phyloP scores from a whole-genome alignment of 257 asterid genomes.

The Cruciata laevipes region DNA sequence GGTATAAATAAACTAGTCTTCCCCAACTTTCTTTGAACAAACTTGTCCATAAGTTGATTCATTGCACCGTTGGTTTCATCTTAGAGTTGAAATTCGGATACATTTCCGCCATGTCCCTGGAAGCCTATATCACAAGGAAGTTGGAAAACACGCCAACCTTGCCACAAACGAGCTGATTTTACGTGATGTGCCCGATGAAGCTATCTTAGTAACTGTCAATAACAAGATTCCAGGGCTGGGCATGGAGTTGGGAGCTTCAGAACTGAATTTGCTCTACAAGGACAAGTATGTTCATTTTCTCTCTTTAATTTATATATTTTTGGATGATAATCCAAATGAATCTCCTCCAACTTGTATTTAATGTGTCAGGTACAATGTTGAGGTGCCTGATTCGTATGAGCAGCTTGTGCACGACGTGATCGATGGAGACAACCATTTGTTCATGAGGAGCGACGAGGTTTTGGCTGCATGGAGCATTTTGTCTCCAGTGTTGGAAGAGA shows the following conservation, averaged over 20 bases:
- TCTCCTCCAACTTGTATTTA: neutral
- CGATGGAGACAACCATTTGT: slow-evolving; percentile 46
- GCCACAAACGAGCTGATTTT: slow-evolving; percentile 39
- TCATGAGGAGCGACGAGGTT: slow-evolving; percentile 53
- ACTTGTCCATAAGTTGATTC: neutral
- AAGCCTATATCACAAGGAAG: slow-evolving; percentile 26
- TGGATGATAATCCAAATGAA: too few species aligned
- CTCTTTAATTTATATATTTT: too few species aligned
- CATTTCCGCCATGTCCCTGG: slow-evolving; percentile 37
- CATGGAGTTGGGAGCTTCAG: slow-evolving; percentile 44
- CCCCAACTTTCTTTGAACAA: neutral
- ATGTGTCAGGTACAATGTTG: slow-evolving; percentile 31
- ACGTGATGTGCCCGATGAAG: slow-evolving; percentile 42
- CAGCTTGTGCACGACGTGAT: slow-evolving; percentile 45
- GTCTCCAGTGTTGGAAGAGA: slow-evolving; percentile 35
- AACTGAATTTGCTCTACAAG: slow-evolving; percentile 46
- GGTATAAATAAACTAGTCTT: slow-evolving; percentile 17
- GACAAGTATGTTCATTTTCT: slow-evolving; percentile 33
- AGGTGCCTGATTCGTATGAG: slow-evolving; percentile 43
- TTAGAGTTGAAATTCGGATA: neutral
- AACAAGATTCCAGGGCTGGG: slow-evolving; percentile 50
- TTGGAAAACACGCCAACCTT: slow-evolving; percentile 18
- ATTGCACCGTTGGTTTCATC: neutral
- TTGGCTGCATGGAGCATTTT: slow-evolving; percentile 38
- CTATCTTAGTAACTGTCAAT: slow-evolving; percentile 37